Evolutionary conservation across 1,139 yeast species (phyloP), one percentile per base, ranked within the genome.

Genomic region (Spathaspora sp.): DNA sequence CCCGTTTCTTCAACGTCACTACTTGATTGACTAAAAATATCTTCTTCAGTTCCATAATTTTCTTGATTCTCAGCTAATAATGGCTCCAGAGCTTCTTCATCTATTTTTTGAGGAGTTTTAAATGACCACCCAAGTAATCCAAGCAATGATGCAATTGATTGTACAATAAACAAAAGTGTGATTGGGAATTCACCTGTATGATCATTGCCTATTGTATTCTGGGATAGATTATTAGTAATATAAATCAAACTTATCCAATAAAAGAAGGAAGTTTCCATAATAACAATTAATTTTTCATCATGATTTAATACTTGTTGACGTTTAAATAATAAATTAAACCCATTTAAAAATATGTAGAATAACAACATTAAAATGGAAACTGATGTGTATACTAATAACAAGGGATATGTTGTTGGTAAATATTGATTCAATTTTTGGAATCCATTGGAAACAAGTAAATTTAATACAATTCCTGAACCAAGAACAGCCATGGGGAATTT

Each of bases 211-310:
- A 64, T 50, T 45, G 51, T 57, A 45, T 76, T 71, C 17, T 67
- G 65, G 27, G 74, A 60, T 18, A 80, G 68, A 7, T 87, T 82
- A 8, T 73, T 63, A 39, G 77, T 70, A 1, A 72, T 63, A 48
- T 56, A 59, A 11, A 83, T 58, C 46, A 86, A 68, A 0, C 67
- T 53, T 0, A 73, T 46, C 96, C 96, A 89, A 48, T 78, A 68
- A 1, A 80, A 46, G 23, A 76, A 60, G 17, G 84, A 75, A 10
- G 80, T 63, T 61, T 86, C 85, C 27, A 86, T 57, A n/a, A 86
- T 70, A 1, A 80, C 73, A 38, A 86, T 70, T 50, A 88, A 74
- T 61, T 89, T 89, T 56, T 86, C 89, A 59, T 83, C 95, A 55
- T 83, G 86, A 27, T 82, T 79, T 27, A 63, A 51, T 7, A 86